phyloP scores from a whole-genome alignment of 257 asterid species.

The Gardenia jasminoides region DNA sequence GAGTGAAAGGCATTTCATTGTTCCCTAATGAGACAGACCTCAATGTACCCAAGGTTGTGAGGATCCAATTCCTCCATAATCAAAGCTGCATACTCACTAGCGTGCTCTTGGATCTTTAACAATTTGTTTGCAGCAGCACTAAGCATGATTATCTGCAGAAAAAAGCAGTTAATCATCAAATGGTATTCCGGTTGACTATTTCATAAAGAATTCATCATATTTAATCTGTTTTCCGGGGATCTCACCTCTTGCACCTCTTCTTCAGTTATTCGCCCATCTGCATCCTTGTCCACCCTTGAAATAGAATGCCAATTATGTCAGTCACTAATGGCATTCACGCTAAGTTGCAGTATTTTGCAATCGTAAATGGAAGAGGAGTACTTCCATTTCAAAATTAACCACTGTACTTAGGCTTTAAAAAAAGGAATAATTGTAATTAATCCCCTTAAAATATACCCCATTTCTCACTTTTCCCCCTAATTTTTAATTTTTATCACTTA shows the following conservation, averaged over 20 bases:
- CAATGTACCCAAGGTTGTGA: slow-evolving; percentile 33
- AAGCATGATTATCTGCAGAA: slow-evolving; percentile 29
- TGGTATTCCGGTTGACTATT: neutral
- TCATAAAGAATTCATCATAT: neutral
- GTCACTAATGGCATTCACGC: neutral
- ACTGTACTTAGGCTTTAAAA: too few relatives aligned
- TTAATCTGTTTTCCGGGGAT: neutral
- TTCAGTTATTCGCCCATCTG: slow-evolving; percentile 34
- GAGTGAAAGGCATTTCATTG: too few relatives aligned
- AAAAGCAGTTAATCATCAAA: neutral
- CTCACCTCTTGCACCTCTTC: slow-evolving; percentile 37
- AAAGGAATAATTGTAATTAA: too few relatives aligned
- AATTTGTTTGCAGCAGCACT: slow-evolving; percentile 43
- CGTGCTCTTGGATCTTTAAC: slow-evolving; percentile 37
- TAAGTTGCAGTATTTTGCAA: neutral
- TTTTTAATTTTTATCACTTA: too few relatives aligned
- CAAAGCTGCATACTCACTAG: slow-evolving; percentile 36
- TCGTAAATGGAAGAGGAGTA: neutral
- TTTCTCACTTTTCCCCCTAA: too few relatives aligned
- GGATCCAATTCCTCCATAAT: slow-evolving; percentile 47
- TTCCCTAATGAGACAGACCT: slow-evolving; percentile 16
- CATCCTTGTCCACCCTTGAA: slow-evolving; percentile 37
- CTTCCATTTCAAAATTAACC: too few relatives aligned
- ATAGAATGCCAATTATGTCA: neutral
- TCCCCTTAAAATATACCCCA: too few relatives aligned